Evolutionary conservation across 768 basidiomycete genomes (phyloP).

Genomic region (Boletus edulis): DNA sequence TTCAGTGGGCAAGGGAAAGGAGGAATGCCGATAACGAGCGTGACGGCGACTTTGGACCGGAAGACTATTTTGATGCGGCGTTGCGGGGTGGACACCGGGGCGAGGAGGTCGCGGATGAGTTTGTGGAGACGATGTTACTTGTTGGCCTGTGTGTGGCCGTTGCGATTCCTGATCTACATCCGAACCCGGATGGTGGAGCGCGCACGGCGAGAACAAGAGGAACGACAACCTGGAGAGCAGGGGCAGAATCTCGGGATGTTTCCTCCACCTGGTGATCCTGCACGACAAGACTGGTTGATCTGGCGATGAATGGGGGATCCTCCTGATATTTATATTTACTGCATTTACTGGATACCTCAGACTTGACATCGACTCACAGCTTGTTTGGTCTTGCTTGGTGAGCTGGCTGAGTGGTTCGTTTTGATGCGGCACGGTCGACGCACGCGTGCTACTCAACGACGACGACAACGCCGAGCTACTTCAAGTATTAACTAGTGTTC

Average conservation of each 20-base stretch:
- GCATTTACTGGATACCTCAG: background rate
- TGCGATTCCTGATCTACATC: slow-evolving; percentile 73
- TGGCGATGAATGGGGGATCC: slow-evolving; percentile 30
- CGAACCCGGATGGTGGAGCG: slow-evolving; percentile 76
- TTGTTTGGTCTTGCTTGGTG: slow-evolving; percentile 29
- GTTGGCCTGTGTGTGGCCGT: slow-evolving; percentile 71
- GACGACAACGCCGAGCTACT: slow-evolving; percentile 10
- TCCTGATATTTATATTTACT: slow-evolving; percentile 4
- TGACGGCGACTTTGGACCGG: slow-evolving; percentile 73
- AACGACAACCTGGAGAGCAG: slow-evolving; percentile 35
- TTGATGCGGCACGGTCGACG: slow-evolving; percentile 5
- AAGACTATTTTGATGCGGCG: slow-evolving; percentile 78
- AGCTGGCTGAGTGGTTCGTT: slow-evolving; percentile 1
- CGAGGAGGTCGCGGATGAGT: slow-evolving; percentile 66
- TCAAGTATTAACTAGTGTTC: background rate
- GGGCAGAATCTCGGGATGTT: slow-evolving; percentile 46
- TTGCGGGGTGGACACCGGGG: slow-evolving; percentile 57
- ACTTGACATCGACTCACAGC: background rate
- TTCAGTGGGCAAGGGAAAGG: slow-evolving; percentile 76
- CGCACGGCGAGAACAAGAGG: slow-evolving; percentile 61
- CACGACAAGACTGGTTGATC: slow-evolving; percentile 64
- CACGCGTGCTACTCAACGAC: slow-evolving; percentile 4
- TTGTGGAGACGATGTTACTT: slow-evolving; percentile 77
- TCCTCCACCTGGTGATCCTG: slow-evolving; percentile 63
- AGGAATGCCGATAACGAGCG: slow-evolving; percentile 69